These are phyloP conservation scores for Alloascoidea hylecoeti DNA, from an alignment of 805 yeast species.

Conservation along the genomic window DNA sequence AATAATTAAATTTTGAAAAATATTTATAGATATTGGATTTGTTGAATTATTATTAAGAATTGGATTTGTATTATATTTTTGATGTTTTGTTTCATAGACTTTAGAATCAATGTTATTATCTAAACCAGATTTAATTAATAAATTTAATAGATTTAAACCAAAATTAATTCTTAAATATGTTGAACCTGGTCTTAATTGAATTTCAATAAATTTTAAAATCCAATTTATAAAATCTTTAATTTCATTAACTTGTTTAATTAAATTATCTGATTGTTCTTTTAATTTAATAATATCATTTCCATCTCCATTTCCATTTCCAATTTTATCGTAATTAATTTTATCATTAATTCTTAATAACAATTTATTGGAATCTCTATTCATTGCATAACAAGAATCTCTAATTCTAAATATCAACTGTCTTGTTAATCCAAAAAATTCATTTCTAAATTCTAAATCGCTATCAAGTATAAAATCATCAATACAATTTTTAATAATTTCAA, in stretches of 20 bases:
- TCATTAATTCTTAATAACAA: slow-evolving; percentile 16
- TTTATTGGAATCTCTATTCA: slow-evolving; percentile 35
- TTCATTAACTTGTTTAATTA: slow-evolving; percentile 15
- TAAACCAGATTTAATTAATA: slow-evolving; percentile 38
- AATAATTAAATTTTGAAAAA: slow-evolving; percentile 26
- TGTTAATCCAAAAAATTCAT: slow-evolving; percentile 46
- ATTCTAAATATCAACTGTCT: slow-evolving; percentile 50
- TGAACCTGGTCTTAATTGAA: slow-evolving; percentile 35
- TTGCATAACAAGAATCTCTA: slow-evolving; percentile 52
- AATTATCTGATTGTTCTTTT: slow-evolving; percentile 1
- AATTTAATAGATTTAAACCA: slow-evolving; percentile 30
- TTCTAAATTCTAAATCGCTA: slow-evolving; percentile 52
- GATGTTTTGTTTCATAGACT: slow-evolving; percentile 25
- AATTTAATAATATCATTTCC: slow-evolving; percentile 3
- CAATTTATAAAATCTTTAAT: slow-evolving; percentile 25
- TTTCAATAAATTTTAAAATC: slow-evolving; percentile 21
- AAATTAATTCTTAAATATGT: slow-evolving; percentile 39
- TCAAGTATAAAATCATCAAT: slow-evolving; percentile 46
- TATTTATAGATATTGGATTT: slow-evolving; percentile 31
- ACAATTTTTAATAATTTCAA: slow-evolving; percentile 26
- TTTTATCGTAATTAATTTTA: slow-evolving; percentile 6
- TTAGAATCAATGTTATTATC: slow-evolving; percentile 27
- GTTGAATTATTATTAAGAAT: no score
- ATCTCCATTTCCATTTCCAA: background rate
- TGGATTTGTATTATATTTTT: no score